These are phyloP conservation scores for Colletotrichum musicola DNA, from an alignment of 2,329 filamentous ascomycete species.

Conservation along the genomic window DNA sequence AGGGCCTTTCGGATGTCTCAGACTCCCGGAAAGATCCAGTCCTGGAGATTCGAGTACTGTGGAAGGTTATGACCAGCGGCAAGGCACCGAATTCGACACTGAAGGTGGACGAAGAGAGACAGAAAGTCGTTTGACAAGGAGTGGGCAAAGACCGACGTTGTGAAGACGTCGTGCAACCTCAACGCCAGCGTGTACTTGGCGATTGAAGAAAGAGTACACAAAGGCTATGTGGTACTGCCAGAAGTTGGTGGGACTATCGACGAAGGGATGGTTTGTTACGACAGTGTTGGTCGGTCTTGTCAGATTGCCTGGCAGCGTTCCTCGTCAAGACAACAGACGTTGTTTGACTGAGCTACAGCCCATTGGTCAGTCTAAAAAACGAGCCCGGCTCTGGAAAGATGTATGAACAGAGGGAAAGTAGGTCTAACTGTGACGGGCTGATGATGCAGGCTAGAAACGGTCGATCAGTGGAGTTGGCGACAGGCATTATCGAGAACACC, in stretches of 20 bases:
- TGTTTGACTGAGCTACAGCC: slow-evolving; percentile 9
- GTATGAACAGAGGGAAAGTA: neutral
- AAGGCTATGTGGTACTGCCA: neutral
- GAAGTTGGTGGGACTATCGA: neutral
- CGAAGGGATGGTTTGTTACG: neutral
- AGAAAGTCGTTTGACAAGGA: neutral
- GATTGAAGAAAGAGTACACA: slow-evolving; percentile 9
- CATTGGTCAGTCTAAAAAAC: slow-evolving; percentile 19
- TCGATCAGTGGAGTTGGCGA: slow-evolving; percentile 13
- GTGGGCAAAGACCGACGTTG: neutral
- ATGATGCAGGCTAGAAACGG: slow-evolving; percentile 17
- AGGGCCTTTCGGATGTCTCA: neutral
- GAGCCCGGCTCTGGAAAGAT: neutral
- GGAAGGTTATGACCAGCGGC: neutral
- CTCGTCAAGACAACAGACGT: neutral
- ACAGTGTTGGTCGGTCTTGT: neutral
- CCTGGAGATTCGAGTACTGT: neutral
- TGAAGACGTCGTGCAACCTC: slow-evolving; percentile 1
- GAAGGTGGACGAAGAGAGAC: neutral
- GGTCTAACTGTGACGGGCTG: slow-evolving; percentile 12
- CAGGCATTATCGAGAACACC: slow-evolving; percentile 19
- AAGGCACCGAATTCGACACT: neutral
- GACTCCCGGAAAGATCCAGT: neutral
- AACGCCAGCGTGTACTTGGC: slow-evolving; percentile 37
- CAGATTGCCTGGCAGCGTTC: neutral